Conservation (phyloP, 208 protist species). For the Leishmania major region DNA sequence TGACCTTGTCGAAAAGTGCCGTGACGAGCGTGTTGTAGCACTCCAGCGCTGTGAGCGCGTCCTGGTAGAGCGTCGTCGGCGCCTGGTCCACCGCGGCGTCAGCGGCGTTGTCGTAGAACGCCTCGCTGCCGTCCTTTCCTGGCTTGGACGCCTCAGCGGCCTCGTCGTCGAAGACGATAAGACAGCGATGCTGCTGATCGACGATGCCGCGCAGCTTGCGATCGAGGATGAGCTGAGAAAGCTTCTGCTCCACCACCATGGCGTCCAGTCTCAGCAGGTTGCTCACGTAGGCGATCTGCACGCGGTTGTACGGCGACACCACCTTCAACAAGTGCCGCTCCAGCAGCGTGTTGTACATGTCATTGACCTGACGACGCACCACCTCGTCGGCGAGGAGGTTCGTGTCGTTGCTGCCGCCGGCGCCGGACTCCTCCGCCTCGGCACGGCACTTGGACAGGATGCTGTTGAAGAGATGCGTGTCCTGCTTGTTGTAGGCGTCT, state of each 20-base stretch:
- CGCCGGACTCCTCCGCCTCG: slow-evolving; percentile 17
- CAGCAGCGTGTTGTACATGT: slow-evolving; percentile 96
- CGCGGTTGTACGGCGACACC: slow-evolving; percentile 97
- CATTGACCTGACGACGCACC: slow-evolving; percentile 89
- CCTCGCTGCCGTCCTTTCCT: slow-evolving; percentile 13
- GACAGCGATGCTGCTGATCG: slow-evolving; percentile 89
- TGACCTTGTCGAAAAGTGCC: slow-evolving; percentile 89
- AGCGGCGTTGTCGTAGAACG: slow-evolving; percentile 52
- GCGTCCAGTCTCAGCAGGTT: slow-evolving; percentile 87
- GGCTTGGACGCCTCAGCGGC: slow-evolving; percentile 32
- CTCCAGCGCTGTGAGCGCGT: slow-evolving; percentile 69
- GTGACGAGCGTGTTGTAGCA: slow-evolving; percentile 82
- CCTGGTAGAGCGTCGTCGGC: slow-evolving; percentile 73
- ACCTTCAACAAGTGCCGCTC: slow-evolving; percentile 96
- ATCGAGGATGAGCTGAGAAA: slow-evolving; percentile 99
- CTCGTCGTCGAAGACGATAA: slow-evolving; percentile 93
- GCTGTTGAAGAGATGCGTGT: slow-evolving; percentile 94
- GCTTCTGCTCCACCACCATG: slow-evolving; percentile 71
- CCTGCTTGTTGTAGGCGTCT: slow-evolving; percentile 93
- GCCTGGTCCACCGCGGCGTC: slow-evolving; percentile 25
- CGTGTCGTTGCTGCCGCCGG: slow-evolving; percentile 29
- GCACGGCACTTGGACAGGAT: slow-evolving; percentile 50
- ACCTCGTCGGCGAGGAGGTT: slow-evolving; percentile 88
- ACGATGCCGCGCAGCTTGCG: slow-evolving; percentile 96
- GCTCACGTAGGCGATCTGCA: slow-evolving; percentile 96